Conservation (phyloP, 73 alveolate species). For the Stentor roeselii region DNA sequence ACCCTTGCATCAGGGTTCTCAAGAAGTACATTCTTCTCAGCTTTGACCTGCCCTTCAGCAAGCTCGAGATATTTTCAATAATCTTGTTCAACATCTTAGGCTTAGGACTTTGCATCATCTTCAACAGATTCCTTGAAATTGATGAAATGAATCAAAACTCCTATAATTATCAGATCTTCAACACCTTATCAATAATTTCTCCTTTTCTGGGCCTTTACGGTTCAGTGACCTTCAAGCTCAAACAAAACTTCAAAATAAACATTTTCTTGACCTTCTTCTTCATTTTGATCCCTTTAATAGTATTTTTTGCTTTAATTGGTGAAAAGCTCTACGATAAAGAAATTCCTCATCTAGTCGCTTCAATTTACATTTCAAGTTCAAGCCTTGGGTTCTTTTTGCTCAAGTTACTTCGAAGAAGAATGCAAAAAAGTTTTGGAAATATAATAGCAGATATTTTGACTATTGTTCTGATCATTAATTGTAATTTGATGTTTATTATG, state of each 20-base stretch:
- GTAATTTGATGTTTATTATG: not conserved
- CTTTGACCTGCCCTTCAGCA: not conserved
- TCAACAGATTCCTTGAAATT: not conserved
- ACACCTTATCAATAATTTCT: not conserved
- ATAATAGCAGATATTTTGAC: not conserved
- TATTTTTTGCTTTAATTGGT: not conserved
- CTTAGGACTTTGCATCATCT: not conserved
- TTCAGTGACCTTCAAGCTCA: not conserved
- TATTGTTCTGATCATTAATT: not conserved
- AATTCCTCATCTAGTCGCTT: not conserved
- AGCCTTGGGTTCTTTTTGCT: not conserved
- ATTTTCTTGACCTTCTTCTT: not conserved
- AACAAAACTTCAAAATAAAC: not conserved
- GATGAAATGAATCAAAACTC: not conserved
- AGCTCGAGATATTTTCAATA: not conserved
- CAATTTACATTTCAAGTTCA: not conserved
- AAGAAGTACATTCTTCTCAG: not conserved
- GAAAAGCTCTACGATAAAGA: not conserved
- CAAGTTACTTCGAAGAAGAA: not conserved
- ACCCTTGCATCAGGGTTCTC: too few relatives aligned
- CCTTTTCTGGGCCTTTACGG: not conserved
- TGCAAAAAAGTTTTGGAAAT: not conserved
- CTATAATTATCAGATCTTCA: not conserved
- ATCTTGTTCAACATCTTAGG: not conserved
- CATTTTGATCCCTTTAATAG: not conserved